These are phyloP conservation scores for Fusarium newnesense DNA, from an alignment of 2,329 filamentous ascomycete species.

Conservation along the genomic window DNA sequence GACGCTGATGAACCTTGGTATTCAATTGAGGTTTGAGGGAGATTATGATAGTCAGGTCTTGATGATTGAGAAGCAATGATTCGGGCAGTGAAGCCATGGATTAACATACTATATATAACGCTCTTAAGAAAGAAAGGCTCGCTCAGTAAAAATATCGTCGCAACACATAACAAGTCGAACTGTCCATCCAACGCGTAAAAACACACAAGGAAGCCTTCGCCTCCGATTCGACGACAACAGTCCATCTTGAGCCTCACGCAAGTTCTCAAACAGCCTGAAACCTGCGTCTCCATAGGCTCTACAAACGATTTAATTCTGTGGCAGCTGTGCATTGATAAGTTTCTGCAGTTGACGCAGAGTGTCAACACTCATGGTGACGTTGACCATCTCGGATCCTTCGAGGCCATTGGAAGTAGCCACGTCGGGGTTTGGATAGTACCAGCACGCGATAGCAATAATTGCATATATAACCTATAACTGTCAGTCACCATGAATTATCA, in stretches of 20 bases:
- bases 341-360: constrained; percentile 43
- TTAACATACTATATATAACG: rapidly evolving
- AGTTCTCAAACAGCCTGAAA: rapidly evolving
- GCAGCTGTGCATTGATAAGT: constrained; percentile 34
- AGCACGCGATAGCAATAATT: constrained; percentile 58
- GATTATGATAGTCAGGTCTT: constrained; percentile 70
- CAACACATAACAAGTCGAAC: rapidly evolving
- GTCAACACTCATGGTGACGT: constrained; percentile 47
- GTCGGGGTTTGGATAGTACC: constrained; percentile 57
- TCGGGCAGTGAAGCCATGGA: rapidly evolving
- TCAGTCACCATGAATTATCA: background rate
- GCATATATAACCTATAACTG: constrained; percentile 50
- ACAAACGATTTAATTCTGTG: background rate
- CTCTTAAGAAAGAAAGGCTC: background rate
- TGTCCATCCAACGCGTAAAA: background rate
- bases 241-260: rapidly evolving
- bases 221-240: rapidly evolving
- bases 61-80: constrained; percentile 57
- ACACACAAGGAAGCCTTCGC: rapidly evolving
- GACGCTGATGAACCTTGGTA: constrained; percentile 70
- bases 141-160: rapidly evolving
- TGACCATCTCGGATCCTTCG: constrained; percentile 36
- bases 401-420: constrained; percentile 50
- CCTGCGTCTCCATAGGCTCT: rapidly evolving
- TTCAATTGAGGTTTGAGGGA: constrained; percentile 61